phyloP scores from a whole-genome alignment of 148 eudicot genomes.

The Fallopia convolvulus region DNA sequence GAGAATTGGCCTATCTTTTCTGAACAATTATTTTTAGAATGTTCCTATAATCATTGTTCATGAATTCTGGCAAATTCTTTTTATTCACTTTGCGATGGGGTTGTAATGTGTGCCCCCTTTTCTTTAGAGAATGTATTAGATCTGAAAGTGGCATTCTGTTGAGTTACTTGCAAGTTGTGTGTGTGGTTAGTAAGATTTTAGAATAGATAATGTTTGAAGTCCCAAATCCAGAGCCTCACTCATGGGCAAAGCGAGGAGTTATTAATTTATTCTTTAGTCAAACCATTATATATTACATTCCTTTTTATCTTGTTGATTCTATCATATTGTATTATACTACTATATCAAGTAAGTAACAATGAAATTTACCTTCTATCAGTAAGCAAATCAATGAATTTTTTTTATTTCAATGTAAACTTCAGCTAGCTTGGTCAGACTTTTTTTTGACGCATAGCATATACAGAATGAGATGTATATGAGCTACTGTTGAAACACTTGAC shows the following conservation, averaged over 20 bases:
- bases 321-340: not conserved
- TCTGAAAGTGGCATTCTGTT: not conserved
- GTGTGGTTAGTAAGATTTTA: not conserved
- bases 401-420: not conserved
- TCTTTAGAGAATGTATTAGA: not conserved
- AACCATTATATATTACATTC: not conserved
- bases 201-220: not conserved
- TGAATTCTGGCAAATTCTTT: not conserved
- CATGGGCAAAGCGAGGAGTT: not conserved
- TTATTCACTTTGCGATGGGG: not conserved
- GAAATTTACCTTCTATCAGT: not conserved
- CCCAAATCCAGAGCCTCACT: not conserved
- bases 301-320: not conserved
- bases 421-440: not conserved
- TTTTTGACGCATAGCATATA: not conserved
- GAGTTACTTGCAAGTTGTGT: not conserved
- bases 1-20: not conserved
- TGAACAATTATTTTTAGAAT: not conserved
- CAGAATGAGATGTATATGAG: not conserved
- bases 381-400: not conserved
- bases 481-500: not conserved
- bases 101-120: not conserved
- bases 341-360: not conserved
- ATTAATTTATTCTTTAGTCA: not conserved
- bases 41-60: not conserved